These are phyloP conservation scores for Coemansia sp. DNA, from an alignment of 192 early-diverging fungal genomes.

Conservation along the genomic window DNA sequence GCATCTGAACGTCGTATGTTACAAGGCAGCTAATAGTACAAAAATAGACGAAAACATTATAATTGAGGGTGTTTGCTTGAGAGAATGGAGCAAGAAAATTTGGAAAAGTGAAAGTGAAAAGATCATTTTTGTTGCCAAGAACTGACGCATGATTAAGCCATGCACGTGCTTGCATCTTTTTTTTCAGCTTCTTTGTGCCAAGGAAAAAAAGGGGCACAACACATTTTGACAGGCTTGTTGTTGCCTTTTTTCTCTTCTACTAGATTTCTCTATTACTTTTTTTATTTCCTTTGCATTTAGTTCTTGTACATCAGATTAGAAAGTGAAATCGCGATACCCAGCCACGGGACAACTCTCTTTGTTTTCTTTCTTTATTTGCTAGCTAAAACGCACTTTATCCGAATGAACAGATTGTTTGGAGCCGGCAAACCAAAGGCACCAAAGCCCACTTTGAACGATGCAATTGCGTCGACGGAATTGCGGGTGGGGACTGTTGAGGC, in stretches of 20 bases:
- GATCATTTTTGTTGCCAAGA: neutral
- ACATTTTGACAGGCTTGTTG: neutral
- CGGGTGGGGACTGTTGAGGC: conserved; percentile 86
- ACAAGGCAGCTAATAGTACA: neutral
- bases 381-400: neutral
- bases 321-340: neutral
- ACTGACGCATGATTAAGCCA: neutral
- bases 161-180: neutral
- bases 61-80: neutral
- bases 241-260: neutral
- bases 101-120: too few relatives aligned
- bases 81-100: neutral
- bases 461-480: conserved; percentile 79
- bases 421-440: conserved; percentile 77
- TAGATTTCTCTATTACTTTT: neutral
- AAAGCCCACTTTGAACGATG: conserved; percentile 86
- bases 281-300: neutral
- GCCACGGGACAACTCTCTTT: too few relatives aligned
- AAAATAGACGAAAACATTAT: neutral
- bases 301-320: neutral
- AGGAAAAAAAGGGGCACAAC: neutral
- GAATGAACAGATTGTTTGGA: conserved; percentile 94
- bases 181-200: neutral
- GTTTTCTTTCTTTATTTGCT: too few relatives aligned
- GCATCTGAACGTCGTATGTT: neutral